A percentile compares a stretch with the other conserved stretches of the same genome.
These are phyloP conservation scores for Tricholoma bakamatsutake DNA, from an alignment of 768 basidiomycete species.

Conservation along the genomic window DNA sequence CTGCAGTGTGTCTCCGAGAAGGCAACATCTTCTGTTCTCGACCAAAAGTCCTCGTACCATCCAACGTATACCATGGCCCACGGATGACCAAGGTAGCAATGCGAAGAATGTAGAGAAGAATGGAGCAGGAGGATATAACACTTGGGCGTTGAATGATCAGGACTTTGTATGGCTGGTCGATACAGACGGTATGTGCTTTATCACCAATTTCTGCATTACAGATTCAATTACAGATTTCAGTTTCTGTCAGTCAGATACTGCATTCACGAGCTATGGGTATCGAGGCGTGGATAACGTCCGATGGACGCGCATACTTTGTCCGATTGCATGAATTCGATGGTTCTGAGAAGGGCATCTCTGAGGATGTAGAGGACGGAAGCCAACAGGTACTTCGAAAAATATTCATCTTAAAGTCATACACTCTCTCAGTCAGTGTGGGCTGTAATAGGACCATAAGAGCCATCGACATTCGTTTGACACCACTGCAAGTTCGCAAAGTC, in stretches of 20 bases:
- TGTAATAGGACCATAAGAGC: conserved; percentile 7
- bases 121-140: conserved; percentile 49
- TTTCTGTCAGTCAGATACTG: conserved; percentile 59
- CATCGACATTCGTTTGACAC: conserved; percentile 16
- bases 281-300: conserved; percentile 83
- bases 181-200: conserved; percentile 48
- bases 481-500: conserved; percentile 14
- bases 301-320: conserved; percentile 78
- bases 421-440: neutral
- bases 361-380: conserved; percentile 16
- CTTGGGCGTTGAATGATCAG: conserved; percentile 62
- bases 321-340: conserved; percentile 44
- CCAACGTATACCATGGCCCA: conserved; percentile 84
- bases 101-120: conserved; percentile 28
- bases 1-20: conserved; percentile 68
- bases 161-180: conserved; percentile 75
- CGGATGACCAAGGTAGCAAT: conserved; percentile 28
- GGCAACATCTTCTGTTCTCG: conserved; percentile 64
- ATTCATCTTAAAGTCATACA: neutral
- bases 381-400: conserved; percentile 13
- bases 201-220: neutral
- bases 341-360: conserved; percentile 13
- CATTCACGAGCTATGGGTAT: conserved; percentile 52
- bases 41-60: conserved; percentile 69
- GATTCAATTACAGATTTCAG: conserved; percentile 27